Base-by-base conservation (phyloP, 1,284 basidiomycete species). In the Clitocybe nebularis region DNA sequence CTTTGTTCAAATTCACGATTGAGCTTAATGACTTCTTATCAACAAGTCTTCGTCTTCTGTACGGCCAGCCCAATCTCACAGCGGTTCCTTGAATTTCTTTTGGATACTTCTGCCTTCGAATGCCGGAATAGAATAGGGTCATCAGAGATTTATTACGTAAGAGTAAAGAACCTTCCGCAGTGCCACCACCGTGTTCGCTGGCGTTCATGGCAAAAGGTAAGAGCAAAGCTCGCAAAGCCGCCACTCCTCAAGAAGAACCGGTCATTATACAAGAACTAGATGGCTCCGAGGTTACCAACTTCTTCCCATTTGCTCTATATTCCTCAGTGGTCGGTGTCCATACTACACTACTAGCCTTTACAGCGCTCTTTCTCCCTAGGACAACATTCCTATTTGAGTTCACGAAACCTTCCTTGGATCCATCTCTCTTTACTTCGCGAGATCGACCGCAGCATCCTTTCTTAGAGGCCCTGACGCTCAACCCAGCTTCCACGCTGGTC, bases 271-370 rank as follows among this genome's bases (percentile, higher is more conserved):
- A 25, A 23, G 1, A 1, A 37, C 36, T 5, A 28, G 16, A 50
- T 48, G 28, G 23, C 33, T 16, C 22, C 36, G 30, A 22, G 21
- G 36, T 41, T 16, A 41, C 47, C 10, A 45, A 45, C 21, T 53
- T 53, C 39, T 64, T 71, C 42, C 65, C 70, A 9, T 64, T 69
- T 49, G 61, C 62, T n/a, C 58, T 58, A 3, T 90, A 90, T 66
- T 75, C 79, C 41, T 80, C 84, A n/a, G 64, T 81, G 11, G 79
- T 89, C n/a, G 78, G 79, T 22, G 80, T 89, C 20, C 84, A 88
- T 56, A 71, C 79, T 1, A 70, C 75, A 16, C 75, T 91, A 4
- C 73, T 90, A 42, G 58, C 68, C 2, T 87, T 87, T 54, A 72
- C 75, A 4, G 75, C 79, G 4, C 66, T 88, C 38, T 81, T 79